These are phyloP conservation scores for Sugiyamaella valdiviana DNA, from an alignment of 805 yeast genomes.

Conservation along the genomic window DNA sequence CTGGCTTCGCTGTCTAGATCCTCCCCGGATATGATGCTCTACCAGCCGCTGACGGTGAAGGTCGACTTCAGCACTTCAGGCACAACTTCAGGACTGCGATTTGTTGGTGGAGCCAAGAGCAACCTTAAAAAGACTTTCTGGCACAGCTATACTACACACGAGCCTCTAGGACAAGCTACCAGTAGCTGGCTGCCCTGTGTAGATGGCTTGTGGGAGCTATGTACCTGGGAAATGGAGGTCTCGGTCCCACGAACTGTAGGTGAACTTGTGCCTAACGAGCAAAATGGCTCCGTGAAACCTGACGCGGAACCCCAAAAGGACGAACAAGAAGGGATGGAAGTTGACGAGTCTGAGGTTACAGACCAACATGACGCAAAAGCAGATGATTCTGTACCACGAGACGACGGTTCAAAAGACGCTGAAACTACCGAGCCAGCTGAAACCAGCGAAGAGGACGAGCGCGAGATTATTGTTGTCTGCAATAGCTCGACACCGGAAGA, in stretches of 20 bases:
- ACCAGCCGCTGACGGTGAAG: constrained; percentile 65
- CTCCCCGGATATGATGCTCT: constrained; percentile 30
- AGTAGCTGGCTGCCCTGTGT: constrained; percentile 98
- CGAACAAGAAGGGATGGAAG: constrained; percentile 12
- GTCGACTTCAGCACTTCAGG: constrained; percentile 61
- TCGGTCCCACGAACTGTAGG: constrained; percentile 73
- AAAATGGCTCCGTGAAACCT: constrained; percentile 30
- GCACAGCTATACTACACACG: constrained; percentile 83
- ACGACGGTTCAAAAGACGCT: constrained; percentile 17
- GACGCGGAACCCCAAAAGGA: constrained; percentile 13
- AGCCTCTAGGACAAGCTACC: constrained; percentile 71
- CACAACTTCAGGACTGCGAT: constrained; percentile 68
- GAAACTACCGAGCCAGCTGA: neutral
- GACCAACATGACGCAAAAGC: constrained; percentile 17
- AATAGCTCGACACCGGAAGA: constrained; percentile 43
- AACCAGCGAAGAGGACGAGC: constrained; percentile 5
- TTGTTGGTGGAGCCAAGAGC: constrained; percentile 55
- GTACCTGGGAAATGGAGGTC: constrained; percentile 89
- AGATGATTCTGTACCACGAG: constrained; percentile 4
- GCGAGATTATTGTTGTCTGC: constrained; percentile 38
- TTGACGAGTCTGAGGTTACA: constrained; percentile 17
- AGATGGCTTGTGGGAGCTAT: constrained; percentile 79
- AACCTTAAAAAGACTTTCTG: constrained; percentile 44
- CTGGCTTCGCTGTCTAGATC: constrained; percentile 12
- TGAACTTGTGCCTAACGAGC: constrained; percentile 40